Percentiles rank a stretch among this genome's conserved stretches.
phyloP scores from a whole-genome alignment of 352 stramenopile genomes.

The Phytophthora macrochlamydospora region DNA sequence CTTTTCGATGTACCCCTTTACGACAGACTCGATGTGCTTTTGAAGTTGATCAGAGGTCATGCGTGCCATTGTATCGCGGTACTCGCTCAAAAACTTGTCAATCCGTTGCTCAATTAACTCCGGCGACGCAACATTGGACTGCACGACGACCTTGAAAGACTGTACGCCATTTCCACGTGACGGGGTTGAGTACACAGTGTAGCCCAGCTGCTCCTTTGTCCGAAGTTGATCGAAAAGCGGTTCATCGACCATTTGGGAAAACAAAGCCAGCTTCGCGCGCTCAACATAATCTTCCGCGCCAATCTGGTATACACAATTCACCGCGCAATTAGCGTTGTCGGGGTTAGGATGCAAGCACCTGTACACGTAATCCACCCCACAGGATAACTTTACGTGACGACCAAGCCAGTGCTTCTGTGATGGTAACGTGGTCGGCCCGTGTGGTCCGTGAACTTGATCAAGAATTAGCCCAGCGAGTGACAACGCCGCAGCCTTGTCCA shows the following conservation, averaged over 20 bases:
- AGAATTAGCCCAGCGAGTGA: slow-evolving; percentile 34
- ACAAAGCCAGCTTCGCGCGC: slow-evolving; percentile 52
- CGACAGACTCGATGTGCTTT: slow-evolving; percentile 69
- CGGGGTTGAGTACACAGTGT: slow-evolving; percentile 68
- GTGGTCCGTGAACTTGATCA: slow-evolving; percentile 16
- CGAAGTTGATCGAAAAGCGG: slow-evolving; percentile 68
- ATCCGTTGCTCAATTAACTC: slow-evolving; percentile 73
- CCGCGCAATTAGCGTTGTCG: slow-evolving; percentile 62
- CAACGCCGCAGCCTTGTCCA: slow-evolving; percentile 35
- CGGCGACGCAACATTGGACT: slow-evolving; percentile 74
- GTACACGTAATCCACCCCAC: slow-evolving; percentile 35
- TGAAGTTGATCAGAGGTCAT: slow-evolving; percentile 38
- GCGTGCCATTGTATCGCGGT: slow-evolving; percentile 37
- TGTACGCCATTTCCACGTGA: slow-evolving; percentile 50
- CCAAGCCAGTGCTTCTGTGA: slow-evolving; percentile 37
- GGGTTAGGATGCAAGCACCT: slow-evolving; percentile 44
- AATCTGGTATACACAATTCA: slow-evolving; percentile 63
- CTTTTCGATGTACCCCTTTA: slow-evolving; percentile 69
- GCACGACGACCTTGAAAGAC: slow-evolving; percentile 77
- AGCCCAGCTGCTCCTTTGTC: slow-evolving; percentile 74
- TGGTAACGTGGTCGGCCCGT: slow-evolving; percentile 18
- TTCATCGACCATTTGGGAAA: slow-evolving; percentile 64
- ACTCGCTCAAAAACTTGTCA: slow-evolving; percentile 58
- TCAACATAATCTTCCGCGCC: slow-evolving; percentile 40
- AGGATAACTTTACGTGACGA: slow-evolving; percentile 33